phyloP scores from a whole-genome alignment of 2,329 filamentous ascomycete genomes.

The Arthrinium phaeospermum region DNA sequence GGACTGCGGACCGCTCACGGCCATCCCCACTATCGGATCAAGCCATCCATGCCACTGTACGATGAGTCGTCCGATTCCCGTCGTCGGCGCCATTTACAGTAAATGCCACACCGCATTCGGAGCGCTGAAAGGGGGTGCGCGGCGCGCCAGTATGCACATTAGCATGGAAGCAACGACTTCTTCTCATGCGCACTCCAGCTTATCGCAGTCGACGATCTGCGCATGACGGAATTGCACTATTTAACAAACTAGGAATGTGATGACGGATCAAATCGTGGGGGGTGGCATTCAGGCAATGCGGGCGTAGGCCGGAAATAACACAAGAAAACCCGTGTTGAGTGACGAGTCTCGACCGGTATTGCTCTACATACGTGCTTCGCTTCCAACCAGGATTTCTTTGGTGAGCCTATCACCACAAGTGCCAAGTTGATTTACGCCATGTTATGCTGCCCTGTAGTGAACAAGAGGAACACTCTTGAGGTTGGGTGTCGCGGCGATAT shows the following conservation, averaged over 20 bases:
- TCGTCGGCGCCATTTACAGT: slow-evolving; percentile 5
- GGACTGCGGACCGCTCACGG: slow-evolving; percentile 10
- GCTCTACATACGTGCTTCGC: not conserved
- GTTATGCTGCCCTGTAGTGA: not conserved
- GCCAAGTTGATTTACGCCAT: not conserved
- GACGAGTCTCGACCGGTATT: not conserved
- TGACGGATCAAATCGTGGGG: not conserved
- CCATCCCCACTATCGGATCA: slow-evolving; percentile 15
- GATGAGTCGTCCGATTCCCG: slow-evolving; percentile 7
- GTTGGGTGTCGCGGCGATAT: not conserved
- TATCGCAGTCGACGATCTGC: not conserved
- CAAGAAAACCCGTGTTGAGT: too few species aligned
- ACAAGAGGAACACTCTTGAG: not conserved
- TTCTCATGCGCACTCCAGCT: not conserved
- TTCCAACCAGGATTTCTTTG: not conserved
- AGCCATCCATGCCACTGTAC: slow-evolving; percentile 14
- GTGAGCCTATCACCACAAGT: not conserved
- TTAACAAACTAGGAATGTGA: not conserved
- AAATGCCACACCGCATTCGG: slow-evolving; percentile 3
- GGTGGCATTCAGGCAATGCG: not conserved
- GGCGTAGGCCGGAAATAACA: not conserved
- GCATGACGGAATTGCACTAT: not conserved
- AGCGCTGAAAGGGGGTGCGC: not conserved
- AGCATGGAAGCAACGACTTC: not conserved
- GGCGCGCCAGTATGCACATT: too few species aligned